A percentile compares a stretch with the other conserved stretches of the same genome.
Conservation (phyloP, 352 stramenopile genomes). For the Phytopythium mirpurense region DNA sequence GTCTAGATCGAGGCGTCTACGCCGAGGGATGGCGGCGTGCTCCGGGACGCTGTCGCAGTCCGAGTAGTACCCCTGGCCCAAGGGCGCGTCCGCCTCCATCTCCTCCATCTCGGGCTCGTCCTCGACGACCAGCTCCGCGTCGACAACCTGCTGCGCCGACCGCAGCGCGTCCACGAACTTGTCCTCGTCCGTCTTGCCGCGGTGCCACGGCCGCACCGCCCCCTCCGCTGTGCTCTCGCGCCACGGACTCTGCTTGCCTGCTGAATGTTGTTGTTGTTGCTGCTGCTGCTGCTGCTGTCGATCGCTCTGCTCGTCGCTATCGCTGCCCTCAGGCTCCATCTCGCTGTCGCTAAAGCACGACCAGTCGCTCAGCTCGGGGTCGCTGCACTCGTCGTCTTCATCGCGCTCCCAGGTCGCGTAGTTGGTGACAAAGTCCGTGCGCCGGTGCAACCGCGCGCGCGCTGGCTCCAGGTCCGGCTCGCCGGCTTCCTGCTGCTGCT, state of each 20-base stretch:
- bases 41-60: conserved; percentile 52
- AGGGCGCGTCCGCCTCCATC: conserved; percentile 26
- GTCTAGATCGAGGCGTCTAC: conserved; percentile 13
- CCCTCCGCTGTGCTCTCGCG: not conserved
- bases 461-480: conserved; percentile 61
- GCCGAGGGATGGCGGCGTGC: conserved; percentile 9
- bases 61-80: conserved; percentile 70
- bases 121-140: conserved; percentile 33
- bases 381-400: conserved; percentile 36
- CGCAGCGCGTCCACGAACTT: conserved; percentile 40
- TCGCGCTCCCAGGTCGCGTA: conserved; percentile 35
- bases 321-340: conserved; percentile 32
- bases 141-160: conserved; percentile 36
- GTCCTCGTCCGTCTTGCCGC: conserved; percentile 17
- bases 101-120: conserved; percentile 25
- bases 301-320: conserved; percentile 10
- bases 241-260: conserved; percentile 9
- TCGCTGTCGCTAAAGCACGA: conserved; percentile 59
- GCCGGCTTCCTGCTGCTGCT: conserved; percentile 15
- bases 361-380: conserved; percentile 46
- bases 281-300: not conserved
- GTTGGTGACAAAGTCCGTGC: conserved; percentile 63
- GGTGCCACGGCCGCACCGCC: conserved; percentile 13
- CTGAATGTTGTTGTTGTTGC: too few species aligned
- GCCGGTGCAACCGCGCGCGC: conserved; percentile 23